Conservation (phyloP, 768 basidiomycete species). For the Amanita pseudoporphyria region DNA sequence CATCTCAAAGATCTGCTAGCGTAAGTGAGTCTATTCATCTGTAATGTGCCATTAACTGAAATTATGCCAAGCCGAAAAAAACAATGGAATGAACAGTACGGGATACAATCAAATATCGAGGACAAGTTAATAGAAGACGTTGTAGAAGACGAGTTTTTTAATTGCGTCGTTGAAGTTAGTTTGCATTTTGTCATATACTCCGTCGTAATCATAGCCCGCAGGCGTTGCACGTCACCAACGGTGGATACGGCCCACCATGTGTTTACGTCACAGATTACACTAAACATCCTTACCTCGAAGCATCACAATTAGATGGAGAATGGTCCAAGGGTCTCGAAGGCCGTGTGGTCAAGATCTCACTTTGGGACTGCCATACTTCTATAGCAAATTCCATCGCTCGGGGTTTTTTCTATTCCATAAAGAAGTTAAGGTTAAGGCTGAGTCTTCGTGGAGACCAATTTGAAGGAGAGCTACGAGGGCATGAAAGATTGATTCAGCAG, state of each 20-base stretch:
- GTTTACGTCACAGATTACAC: slow-evolving; percentile 66
- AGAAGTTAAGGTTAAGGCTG: slow-evolving; percentile 39
- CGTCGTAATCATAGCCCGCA: slow-evolving; percentile 15
- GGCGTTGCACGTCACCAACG: slow-evolving; percentile 34
- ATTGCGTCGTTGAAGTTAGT: slow-evolving; percentile 50
- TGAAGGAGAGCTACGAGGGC: slow-evolving; percentile 38
- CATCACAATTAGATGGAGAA: slow-evolving; percentile 18
- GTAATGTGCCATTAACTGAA: neutral
- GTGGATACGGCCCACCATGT: slow-evolving; percentile 22
- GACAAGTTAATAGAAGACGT: slow-evolving; percentile 41
- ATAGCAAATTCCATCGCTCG: slow-evolving; percentile 25
- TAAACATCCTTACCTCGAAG: slow-evolving; percentile 30
- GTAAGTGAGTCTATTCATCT: slow-evolving; percentile 24
- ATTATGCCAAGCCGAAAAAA: slow-evolving; percentile 36
- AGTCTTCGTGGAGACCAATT: slow-evolving; percentile 20
- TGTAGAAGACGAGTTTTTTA: slow-evolving; percentile 32
- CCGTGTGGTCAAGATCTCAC: slow-evolving; percentile 38
- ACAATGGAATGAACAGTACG: slow-evolving; percentile 26
- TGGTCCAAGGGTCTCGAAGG: slow-evolving; percentile 41
- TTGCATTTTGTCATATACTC: neutral
- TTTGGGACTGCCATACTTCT: slow-evolving; percentile 38
- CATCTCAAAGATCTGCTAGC: slow-evolving; percentile 40
- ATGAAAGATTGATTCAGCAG: slow-evolving; percentile 32
- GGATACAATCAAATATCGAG: slow-evolving; percentile 18
- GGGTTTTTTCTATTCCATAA: slow-evolving; percentile 38